Evolutionary conservation across 2,329 filamentous ascomycete species (phyloP), one percentile per base, ranked within the genome.

Genomic region (Amesomyces nigricolor): DNA sequence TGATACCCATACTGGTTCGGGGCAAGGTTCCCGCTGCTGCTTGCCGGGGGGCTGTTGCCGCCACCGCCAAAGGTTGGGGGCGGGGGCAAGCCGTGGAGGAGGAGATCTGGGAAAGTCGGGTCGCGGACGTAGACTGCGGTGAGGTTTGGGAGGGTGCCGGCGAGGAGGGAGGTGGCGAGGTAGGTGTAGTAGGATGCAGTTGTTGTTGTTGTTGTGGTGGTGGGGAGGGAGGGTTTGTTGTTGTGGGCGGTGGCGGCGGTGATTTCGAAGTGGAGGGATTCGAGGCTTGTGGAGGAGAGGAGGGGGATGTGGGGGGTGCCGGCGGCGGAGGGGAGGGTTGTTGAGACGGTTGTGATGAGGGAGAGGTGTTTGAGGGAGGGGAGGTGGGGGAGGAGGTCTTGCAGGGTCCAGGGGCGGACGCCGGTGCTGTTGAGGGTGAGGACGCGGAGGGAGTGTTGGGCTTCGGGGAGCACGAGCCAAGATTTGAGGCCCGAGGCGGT

Each of bases 81-180:
- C 1, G 87, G 87, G 1, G 85, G 81, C 6, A 92, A 77, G 13
- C 76, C 77, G 43, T 91, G 78, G 5, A 96, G 81, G 10, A 86
- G 79, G 62, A 26, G 22, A 35, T 95, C 89, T 2, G 91, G 85
- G 67, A 97, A 96, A 48, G 82, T 78, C 26, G 87, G 82, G 65
- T 96, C 91, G 49, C 89, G 87, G 16, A 96, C 92, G 68, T 95
- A 96, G 7, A 97, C 80, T 19, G 85, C 81, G 37, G 79, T 79
- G 8, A 97, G 78, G 37, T 79, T 81, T 1, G 91, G 90, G 7
- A 97, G 78, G 7, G 83, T 81, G 59, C 86, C 87, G 14, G 83
- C 80, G 58, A 94, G 82, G 32, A 97, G 81, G 0, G 89, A 95
- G n/a, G 81, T 81, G 26, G 89, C 85, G 17, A 97, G 81, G 70